Evolutionary conservation across 2,329 filamentous ascomycete genomes (phyloP), one percentile per base, ranked within the genome.

Genomic region (Aspergillus latus): DNA sequence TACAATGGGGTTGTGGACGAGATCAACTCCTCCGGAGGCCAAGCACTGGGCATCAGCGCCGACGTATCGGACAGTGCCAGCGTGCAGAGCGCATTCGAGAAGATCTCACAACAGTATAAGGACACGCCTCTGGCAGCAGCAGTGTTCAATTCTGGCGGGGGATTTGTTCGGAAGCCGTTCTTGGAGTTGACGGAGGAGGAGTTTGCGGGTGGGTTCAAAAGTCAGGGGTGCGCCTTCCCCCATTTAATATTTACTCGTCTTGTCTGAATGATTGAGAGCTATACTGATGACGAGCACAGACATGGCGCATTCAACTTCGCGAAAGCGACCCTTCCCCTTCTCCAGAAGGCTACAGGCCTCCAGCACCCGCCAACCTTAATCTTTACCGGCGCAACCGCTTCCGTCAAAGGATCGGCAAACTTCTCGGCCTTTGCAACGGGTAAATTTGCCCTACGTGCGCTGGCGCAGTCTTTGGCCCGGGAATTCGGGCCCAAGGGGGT

Each of bases 401-500:
- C 88, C 0, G 64, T 93, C 15, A 88, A 87, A 65, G 89, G 88
- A 3, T 88, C 85, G 9, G 85, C 89, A 0, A 76, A 78, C 10
- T 88, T 91, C 71, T 78, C 85, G 1, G 76, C 82, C 6, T 96
- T 96, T 67, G 88, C 90, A 0, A 84, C 86, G 2, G 88, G 88
- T 29, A 96, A 95, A 71, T 95, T 91, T 70, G 90, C 89, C 3
- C 76, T 88, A 64, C 81, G 92, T 32, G 90, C 87, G 0, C 74
- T 95, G 49, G 81, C 83, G 0, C 90, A 93, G 72, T 88, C 84
- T 34, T 78, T 96, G 28, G 89, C 91, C 0, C 83, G 88, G 55
- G 92, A 96, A 71, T 96, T 94, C 72, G 89, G 88, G 0, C 90
- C 92, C 0, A 80, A 89, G 71, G 92, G 92, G 2, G 83, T 96